Evolutionary conservation across 148 eudicot species (phyloP).

Genomic region (Fagopyrum tataricum): DNA sequence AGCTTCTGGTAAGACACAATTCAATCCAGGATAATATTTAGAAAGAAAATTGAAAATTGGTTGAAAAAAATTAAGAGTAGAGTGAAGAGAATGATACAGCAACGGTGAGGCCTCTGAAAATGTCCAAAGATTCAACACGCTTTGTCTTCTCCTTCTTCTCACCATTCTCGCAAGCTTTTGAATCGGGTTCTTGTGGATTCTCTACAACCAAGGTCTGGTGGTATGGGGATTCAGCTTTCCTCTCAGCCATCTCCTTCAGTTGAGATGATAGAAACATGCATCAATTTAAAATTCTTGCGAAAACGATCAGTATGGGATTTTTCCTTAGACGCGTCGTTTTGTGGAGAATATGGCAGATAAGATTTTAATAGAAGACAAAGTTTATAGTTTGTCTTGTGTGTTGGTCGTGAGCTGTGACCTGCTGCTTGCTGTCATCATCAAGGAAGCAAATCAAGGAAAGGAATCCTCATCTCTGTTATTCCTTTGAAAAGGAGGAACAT

Average conservation of each 20-base stretch:
- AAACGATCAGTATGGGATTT: background rate
- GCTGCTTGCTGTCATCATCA: background rate
- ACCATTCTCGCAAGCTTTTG: background rate
- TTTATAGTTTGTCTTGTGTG: slow-evolving; percentile 1
- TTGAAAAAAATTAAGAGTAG: background rate
- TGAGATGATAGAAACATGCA: background rate
- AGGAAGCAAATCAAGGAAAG: background rate
- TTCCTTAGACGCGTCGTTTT: background rate
- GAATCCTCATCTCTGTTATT: background rate
- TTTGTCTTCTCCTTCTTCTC: slow-evolving; percentile 17
- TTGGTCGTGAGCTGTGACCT: background rate
- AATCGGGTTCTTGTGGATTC: background rate
- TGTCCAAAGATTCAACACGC: slow-evolving; percentile 70
- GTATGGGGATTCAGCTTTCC: background rate
- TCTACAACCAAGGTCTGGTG: background rate
- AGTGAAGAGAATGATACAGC: slow-evolving; percentile 33
- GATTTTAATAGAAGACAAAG: background rate
- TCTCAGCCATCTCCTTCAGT: background rate
- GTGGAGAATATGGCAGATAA: background rate
- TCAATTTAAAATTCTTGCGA: background rate
- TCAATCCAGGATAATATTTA: background rate
- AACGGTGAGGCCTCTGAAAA: slow-evolving; percentile 93
- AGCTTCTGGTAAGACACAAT: background rate
- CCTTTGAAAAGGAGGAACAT: background rate
- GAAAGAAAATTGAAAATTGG: background rate